phyloP scores from a whole-genome alignment of 2,329 filamentous ascomycete species.

The Chaetomium strumarium region DNA sequence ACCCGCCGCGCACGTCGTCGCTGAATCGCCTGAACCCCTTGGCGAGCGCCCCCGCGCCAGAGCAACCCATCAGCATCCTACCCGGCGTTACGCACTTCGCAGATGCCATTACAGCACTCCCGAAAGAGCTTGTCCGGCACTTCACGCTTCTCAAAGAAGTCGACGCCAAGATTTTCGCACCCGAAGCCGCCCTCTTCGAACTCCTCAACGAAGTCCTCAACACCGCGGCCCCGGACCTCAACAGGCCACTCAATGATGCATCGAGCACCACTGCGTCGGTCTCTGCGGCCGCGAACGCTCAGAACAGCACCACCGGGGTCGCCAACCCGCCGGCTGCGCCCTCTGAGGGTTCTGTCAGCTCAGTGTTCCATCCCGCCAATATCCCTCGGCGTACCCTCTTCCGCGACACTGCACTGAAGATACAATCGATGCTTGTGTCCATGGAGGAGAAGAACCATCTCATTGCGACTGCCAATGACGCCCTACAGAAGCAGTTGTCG shows the following conservation, averaged over 20 bases:
- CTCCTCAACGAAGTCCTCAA: slow-evolving; percentile 62
- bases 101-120: slow-evolving; percentile 84
- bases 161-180: slow-evolving; percentile 89
- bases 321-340: slow-evolving; percentile 33
- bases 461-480: slow-evolving; percentile 84
- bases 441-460: slow-evolving; percentile 98
- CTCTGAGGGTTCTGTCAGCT: slow-evolving; percentile 38
- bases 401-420: slow-evolving; percentile 67
- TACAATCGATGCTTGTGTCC: slow-evolving; percentile 80
- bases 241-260: slow-evolving; percentile 39
- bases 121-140: slow-evolving; percentile 90
- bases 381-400: slow-evolving; percentile 67
- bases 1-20: slow-evolving; percentile 52
- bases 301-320: slow-evolving; percentile 42
- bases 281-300: slow-evolving; percentile 45
- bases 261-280: slow-evolving; percentile 37
- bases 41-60: slow-evolving; percentile 38
- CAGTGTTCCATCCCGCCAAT: slow-evolving; percentile 51
- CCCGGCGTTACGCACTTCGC: slow-evolving; percentile 71
- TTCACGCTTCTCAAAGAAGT: slow-evolving; percentile 96
- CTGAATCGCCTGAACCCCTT: slow-evolving; percentile 43
- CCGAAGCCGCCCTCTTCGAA: slow-evolving; percentile 75
- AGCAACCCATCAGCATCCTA: slow-evolving; percentile 61
- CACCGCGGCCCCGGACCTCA: slow-evolving; percentile 41
- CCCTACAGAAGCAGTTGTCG: slow-evolving; percentile 74